phyloP scores from a whole-genome alignment of 2,329 filamentous ascomycete species.

The Helminthosporium solani region DNA sequence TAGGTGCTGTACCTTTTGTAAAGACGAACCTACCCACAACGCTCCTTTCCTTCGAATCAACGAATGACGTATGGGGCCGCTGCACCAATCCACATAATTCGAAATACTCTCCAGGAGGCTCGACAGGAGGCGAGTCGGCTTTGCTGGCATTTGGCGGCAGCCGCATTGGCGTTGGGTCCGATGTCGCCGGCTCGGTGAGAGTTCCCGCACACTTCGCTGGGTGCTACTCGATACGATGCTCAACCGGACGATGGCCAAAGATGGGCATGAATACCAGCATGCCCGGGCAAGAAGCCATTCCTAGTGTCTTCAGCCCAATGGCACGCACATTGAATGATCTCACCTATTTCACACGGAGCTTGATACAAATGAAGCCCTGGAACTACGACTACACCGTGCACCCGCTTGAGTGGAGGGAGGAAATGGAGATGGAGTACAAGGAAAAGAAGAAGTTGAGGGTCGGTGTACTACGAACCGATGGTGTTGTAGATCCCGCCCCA shows the following conservation, averaged over 20 bases:
- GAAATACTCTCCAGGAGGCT: slow-evolving; percentile 86
- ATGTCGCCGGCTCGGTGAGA: slow-evolving; percentile 86
- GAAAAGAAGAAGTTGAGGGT: slow-evolving; percentile 67
- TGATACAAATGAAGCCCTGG: slow-evolving; percentile 85
- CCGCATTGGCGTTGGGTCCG: slow-evolving; percentile 84
- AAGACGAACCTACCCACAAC: slow-evolving; percentile 91
- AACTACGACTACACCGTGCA: slow-evolving; percentile 84
- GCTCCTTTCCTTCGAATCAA: slow-evolving; percentile 80
- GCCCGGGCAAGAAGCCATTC: slow-evolving; percentile 87
- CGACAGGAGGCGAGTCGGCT: slow-evolving; percentile 81
- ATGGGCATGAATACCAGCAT: slow-evolving; percentile 81
- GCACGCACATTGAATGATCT: slow-evolving; percentile 80
- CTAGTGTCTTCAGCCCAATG: slow-evolving; percentile 91
- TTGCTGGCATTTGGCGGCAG: slow-evolving; percentile 78
- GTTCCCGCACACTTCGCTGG: slow-evolving; percentile 87
- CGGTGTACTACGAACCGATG: slow-evolving; percentile 75
- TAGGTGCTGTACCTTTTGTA: slow-evolving; percentile 81
- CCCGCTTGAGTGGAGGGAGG: slow-evolving; percentile 74
- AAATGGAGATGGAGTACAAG: slow-evolving; percentile 60
- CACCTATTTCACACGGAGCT: slow-evolving; percentile 75
- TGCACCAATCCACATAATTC: slow-evolving; percentile 79
- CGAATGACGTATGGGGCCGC: slow-evolving; percentile 77
- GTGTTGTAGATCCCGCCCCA: slow-evolving; percentile 82
- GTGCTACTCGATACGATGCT: slow-evolving; percentile 83
- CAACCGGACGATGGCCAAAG: slow-evolving; percentile 88